Percentiles rank a stretch among this genome's conserved stretches.
Conservation (phyloP, 331 rosid species). For the Rhamnella rubrinervis region DNA sequence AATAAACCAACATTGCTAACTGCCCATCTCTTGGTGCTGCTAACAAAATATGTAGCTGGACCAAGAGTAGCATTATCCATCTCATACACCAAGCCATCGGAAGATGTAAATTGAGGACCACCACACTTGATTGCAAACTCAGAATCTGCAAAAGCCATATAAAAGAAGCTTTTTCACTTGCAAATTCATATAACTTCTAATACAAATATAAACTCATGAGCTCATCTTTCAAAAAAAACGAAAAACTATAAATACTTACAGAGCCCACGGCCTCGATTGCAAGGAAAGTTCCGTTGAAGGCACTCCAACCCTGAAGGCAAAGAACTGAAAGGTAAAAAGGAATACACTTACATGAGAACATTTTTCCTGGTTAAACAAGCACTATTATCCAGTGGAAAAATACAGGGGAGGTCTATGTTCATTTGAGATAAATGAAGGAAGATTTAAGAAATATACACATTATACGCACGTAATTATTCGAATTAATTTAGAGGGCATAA, state of each 20-base stretch:
- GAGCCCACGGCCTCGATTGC: conserved; percentile 45
- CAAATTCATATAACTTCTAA: too few species aligned
- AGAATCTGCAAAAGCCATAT: conserved; percentile 39
- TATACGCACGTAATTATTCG: neutral
- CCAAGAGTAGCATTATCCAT: conserved; percentile 61
- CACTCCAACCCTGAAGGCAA: conserved; percentile 56
- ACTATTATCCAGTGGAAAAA: neutral
- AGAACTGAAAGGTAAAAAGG: conserved; percentile 38
- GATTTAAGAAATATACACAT: neutral
- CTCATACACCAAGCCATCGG: conserved; percentile 36
- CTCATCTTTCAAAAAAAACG: too few species aligned
- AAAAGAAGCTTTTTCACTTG: neutral
- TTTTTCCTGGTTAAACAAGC: neutral
- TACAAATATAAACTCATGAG: neutral
- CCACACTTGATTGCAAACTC: conserved; percentile 75
- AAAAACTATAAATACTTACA: conserved; percentile 38
- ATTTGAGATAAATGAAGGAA: neutral
- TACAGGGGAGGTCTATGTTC: neutral
- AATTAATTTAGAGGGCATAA: neutral
- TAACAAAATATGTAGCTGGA: conserved; percentile 64
- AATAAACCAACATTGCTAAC: conserved; percentile 75
- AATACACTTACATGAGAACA: neutral
- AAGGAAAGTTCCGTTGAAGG: conserved; percentile 63
- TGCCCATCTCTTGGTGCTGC: conserved; percentile 56
- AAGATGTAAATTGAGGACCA: conserved; percentile 44